phyloP scores from a whole-genome alignment of 2,329 filamentous ascomycete species.

The Cordyceps cateniannulata region DNA sequence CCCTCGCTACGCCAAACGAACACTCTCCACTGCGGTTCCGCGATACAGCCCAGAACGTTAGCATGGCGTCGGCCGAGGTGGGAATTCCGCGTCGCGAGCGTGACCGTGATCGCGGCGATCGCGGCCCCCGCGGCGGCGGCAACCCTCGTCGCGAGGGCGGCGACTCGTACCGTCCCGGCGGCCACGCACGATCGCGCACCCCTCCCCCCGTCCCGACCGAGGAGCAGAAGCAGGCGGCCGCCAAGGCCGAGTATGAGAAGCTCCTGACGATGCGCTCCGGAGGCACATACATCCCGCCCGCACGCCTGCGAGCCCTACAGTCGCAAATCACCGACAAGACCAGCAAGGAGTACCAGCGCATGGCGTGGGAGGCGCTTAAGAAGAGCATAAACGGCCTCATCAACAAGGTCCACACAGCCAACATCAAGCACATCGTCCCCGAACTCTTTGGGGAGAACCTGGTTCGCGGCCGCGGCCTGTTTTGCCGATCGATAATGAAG shows the following conservation, averaged over 20 bases:
- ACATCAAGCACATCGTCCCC: conserved; percentile 96
- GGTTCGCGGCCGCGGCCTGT: conserved; percentile 81
- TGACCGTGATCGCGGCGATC: conserved; percentile 26
- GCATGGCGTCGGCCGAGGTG: conserved; percentile 41
- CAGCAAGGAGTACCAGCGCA: conserved; percentile 95
- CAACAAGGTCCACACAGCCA: conserved; percentile 97
- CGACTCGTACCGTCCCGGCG: conserved; percentile 43
- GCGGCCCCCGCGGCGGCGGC: conserved; percentile 15
- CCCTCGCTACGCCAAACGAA: neutral
- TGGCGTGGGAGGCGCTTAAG: conserved; percentile 98
- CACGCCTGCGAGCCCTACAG: conserved; percentile 82
- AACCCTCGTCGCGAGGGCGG: conserved; percentile 30
- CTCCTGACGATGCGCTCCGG: conserved; percentile 88
- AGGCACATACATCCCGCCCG: conserved; percentile 93
- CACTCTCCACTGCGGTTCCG: neutral
- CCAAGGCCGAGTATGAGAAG: conserved; percentile 91
- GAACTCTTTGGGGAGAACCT: conserved; percentile 95
- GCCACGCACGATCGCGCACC: conserved; percentile 25
- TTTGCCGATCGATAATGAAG: conserved; percentile 97
- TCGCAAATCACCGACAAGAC: conserved; percentile 95
- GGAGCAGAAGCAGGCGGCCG: conserved; percentile 79
- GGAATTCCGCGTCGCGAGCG: conserved; percentile 33
- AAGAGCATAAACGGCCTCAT: conserved; percentile 98
- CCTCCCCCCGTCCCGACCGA: conserved; percentile 49
- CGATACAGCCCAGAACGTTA: neutral